These are phyloP conservation scores for Hypoxylon fuscum DNA, from an alignment of 495 filamentous ascomycete genomes.

Conservation along the genomic window DNA sequence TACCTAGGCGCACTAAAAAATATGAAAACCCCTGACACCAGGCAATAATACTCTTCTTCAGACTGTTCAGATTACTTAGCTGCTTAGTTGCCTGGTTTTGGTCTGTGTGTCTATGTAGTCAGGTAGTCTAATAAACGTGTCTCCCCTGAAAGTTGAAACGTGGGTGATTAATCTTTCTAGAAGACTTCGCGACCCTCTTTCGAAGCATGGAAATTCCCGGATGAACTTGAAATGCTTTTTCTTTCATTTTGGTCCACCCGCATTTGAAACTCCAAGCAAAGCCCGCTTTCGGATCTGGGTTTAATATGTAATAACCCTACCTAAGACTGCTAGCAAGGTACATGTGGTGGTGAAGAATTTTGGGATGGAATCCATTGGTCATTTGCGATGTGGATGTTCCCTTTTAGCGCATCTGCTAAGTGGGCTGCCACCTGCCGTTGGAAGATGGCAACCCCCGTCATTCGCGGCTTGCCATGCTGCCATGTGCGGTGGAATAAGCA, in stretches of 20 bases:
- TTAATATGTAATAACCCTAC: conserved; percentile 6
- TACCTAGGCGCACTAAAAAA: conserved; percentile 13
- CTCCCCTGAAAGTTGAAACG: conserved; percentile 17
- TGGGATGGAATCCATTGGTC: conserved; percentile 38
- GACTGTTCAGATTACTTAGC: too few relatives aligned
- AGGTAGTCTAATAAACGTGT: conserved; percentile 12
- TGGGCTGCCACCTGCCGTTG: conserved; percentile 42
- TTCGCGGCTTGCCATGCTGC: conserved; percentile 34
- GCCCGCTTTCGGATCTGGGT: conserved; percentile 38
- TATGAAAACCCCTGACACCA: conserved; percentile 1
- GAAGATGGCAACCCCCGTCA: conserved; percentile 40
- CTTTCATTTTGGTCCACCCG: not conserved
- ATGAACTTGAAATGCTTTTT: not conserved
- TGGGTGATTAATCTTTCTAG: conserved; percentile 8
- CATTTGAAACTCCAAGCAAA: conserved; percentile 25
- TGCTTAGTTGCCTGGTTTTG: too few relatives aligned
- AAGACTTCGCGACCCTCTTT: conserved; percentile 23
- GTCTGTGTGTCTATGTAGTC: conserved; percentile 24
- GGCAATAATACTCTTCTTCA: not conserved
- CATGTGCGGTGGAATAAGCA: conserved; percentile 42
- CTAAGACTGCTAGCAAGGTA: not conserved
- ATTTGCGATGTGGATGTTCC: conserved; percentile 27
- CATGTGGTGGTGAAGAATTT: conserved; percentile 31
- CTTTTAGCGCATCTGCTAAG: conserved; percentile 36
- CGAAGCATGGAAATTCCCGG: not conserved